Evolutionary conservation across 345 rosid species (phyloP), one percentile per base, ranked within the genome.

Genomic region (Diplotaxis tenuifolia): DNA sequence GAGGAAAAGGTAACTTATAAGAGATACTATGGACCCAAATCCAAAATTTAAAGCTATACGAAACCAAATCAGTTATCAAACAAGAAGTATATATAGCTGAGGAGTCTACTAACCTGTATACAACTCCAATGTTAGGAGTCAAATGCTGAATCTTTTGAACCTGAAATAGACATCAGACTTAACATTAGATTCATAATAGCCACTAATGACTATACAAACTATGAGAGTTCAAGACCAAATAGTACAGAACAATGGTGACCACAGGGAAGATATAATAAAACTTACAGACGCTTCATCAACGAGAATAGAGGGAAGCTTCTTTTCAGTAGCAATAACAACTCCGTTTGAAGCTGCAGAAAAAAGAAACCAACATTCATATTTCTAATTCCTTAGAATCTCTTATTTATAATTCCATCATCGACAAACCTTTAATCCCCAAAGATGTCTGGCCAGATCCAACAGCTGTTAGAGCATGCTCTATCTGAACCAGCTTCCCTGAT

Each of bases 361-460:
- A 23, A 23, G 3, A 23, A n/a, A 23, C 1, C 3, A 23, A 23
- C 25, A 23, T 23, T 1, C 1, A 23, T 23, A 23, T 23, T 23
- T 23, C 1, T 1, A 23, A 23, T 23, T 68, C 22, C 49, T 23
- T 10, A 15, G 15, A 32, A 22, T 2, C 21, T 29, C 34, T n/a
- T 5, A 14, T 53, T 15, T 0, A 62, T 2, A 54, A 12, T 4
- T 28, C 28, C 16, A 57, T 40, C 8, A 9, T 42, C n/a, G 9
- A 22, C 34, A 72, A 18, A 93, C 96, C 98, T 85, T 94, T 91
- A 49, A 94, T 91, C 18, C 98, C 97, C 12, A 94, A 72, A 16
- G 98, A 94, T 23, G 98, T 94, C 69, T 94, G 98, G 21, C 98
- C 96, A 9, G 98, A 91, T 57, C 97, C 93, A 21, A 94, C 98